Conservation (phyloP, 1,284 basidiomycete species). For the Pisolithus thermaeus region DNA sequence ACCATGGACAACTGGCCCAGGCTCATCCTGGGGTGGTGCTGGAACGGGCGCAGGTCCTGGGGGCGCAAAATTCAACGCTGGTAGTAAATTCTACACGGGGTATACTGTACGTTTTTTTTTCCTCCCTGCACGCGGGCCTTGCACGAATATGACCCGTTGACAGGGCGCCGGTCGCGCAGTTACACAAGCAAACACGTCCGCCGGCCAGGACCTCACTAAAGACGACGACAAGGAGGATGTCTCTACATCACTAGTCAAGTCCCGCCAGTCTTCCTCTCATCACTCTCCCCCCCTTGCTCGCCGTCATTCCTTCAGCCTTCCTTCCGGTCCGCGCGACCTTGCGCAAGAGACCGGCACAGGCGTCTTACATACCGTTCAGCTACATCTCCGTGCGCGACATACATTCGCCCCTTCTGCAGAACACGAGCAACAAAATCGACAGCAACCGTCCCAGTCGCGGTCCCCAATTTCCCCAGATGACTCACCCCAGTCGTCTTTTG, state of each 20-base stretch:
- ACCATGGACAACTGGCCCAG: constrained; percentile 40
- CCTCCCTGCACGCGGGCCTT: background rate
- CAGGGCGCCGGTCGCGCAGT: constrained; percentile 63
- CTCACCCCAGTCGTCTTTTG: constrained; percentile 30
- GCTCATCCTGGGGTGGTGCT: constrained; percentile 53
- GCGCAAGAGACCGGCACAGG: constrained; percentile 38
- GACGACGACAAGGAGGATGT: constrained; percentile 57
- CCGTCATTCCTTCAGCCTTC: constrained; percentile 53
- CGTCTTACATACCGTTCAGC: constrained; percentile 55
- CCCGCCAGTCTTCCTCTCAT: constrained; percentile 20
- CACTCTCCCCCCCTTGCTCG: constrained; percentile 41
- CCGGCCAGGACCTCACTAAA: constrained; percentile 43
- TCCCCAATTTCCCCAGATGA: constrained; percentile 21
- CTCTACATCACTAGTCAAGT: constrained; percentile 28
- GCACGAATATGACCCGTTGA: constrained; percentile 3
- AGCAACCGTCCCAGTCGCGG: constrained; percentile 14
- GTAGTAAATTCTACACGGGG: constrained; percentile 61
- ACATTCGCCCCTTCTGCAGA: constrained; percentile 34
- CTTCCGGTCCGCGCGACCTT: constrained; percentile 22
- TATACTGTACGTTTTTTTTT: constrained; percentile 39
- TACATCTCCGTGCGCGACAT: constrained; percentile 53
- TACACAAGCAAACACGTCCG: constrained; percentile 60
- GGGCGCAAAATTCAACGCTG: constrained; percentile 61
- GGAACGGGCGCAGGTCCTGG: constrained; percentile 55
- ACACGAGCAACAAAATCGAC: constrained; percentile 13